Base-by-base conservation (phyloP, 164 flowering plant species). In the Macadamia tetraphylla region DNA sequence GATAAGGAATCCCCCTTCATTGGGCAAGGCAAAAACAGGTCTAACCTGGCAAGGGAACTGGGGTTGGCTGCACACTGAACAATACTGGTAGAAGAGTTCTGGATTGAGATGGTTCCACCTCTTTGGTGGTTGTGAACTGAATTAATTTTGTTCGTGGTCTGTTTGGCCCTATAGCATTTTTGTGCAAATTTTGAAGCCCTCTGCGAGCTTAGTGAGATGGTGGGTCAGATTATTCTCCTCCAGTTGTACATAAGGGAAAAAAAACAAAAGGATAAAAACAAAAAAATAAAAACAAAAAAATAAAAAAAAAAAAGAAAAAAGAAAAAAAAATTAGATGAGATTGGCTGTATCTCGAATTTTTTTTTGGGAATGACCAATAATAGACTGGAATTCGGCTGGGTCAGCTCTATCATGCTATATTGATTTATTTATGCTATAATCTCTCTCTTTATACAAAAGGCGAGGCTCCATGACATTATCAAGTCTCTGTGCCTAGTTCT, bases 171-270 rank as follows among this genome's bases (percentile, higher is more conserved):
- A 46, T 48, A 63, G 46, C 64, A 63, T 66, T 75, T 74, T 72
- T 73, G 72, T 72, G 76, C 72, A 73, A 74, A 72, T 75, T 78
- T 72, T 78, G 63, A 66, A 62, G 73, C 55, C 46, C 75, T 71
- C 64, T 32, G 78, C 65, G 17, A 56, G 57, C 56, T 66, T 43
- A 64, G 62, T 62, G 71, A 51, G 58, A 48, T 46, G 61, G 29
- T 55, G 42, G 51, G n/a, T 72, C 52, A 40, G 29, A 62, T 65
- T 68, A 64, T 65, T 30, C 57, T 72, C 53, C 64, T 61, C 62
- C 67, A 61, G 44, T 60, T 77, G 74, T 74, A 74, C 64, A 77
- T 69, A 70, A 64, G 55, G 40, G 6, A 29, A 35, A 57, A 71
- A 63, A 31, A 43, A 57, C 32, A 60, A 66, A 29, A 46, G 32